These are phyloP conservation scores for Sanguinoderma infundibulare DNA, from an alignment of 1,284 basidiomycete genomes.

Conservation along the genomic window DNA sequence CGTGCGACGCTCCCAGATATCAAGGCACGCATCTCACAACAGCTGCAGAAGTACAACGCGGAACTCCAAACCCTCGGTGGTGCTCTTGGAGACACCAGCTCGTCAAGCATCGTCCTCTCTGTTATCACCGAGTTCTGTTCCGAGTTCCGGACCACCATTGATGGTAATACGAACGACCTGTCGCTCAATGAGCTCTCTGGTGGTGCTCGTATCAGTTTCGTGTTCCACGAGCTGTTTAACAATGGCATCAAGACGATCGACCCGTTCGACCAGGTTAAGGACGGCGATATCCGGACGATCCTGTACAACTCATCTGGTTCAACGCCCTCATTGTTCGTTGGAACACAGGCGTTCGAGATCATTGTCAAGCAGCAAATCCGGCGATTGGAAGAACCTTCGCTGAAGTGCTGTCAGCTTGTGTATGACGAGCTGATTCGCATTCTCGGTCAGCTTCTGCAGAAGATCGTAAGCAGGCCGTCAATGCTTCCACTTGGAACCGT, in stretches of 20 bases:
- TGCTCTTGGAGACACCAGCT: constrained; percentile 82
- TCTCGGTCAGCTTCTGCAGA: constrained; percentile 85
- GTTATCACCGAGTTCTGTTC: constrained; percentile 98
- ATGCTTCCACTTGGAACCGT: constrained; percentile 6
- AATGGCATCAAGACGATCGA: constrained; percentile 95
- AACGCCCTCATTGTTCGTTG: constrained; percentile 94
- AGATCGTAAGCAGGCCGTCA: constrained; percentile 72
- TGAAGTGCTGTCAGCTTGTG: constrained; percentile 94
- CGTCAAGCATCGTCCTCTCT: constrained; percentile 88
- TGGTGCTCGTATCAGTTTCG: constrained; percentile 97
- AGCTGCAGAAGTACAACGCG: constrained; percentile 85
- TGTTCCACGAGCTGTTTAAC: constrained; percentile 98
- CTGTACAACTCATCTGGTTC: constrained; percentile 98
- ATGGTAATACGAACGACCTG: constrained; percentile 96
- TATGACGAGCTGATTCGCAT: constrained; percentile 98
- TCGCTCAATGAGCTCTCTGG: constrained; percentile 95
- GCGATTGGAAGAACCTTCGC: constrained; percentile 89
- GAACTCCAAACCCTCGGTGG: constrained; percentile 91
- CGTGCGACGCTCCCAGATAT: constrained; percentile 96
- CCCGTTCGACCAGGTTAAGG: constrained; percentile 98
- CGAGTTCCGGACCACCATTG: constrained; percentile 95
- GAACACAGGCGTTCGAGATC: constrained; percentile 95
- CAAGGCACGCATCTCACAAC: constrained; percentile 89
- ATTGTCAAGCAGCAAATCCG: constrained; percentile 99
- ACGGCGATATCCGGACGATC: constrained; percentile 95